Conservation (phyloP, 2,329 filamentous ascomycete species). For the Diaporthe eres region DNA sequence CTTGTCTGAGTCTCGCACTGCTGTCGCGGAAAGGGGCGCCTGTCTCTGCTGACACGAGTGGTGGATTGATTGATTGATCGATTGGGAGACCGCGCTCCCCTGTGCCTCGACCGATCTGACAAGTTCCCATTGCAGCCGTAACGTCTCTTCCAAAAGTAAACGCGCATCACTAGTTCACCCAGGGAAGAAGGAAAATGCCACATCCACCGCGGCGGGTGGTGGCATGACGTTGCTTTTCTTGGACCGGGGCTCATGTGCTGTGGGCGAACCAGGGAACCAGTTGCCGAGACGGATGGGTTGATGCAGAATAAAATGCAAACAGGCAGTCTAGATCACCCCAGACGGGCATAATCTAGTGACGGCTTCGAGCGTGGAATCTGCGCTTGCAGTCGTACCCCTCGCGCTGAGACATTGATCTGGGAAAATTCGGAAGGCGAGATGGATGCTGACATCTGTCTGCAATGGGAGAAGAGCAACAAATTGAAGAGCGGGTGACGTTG, state of each 20-base stretch:
- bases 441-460: neutral
- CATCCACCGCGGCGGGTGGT: neutral
- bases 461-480: neutral
- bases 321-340: neutral
- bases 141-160: conserved; percentile 26
- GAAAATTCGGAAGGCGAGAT: neutral
- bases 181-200: conserved; percentile 1
- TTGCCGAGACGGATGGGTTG: conserved; percentile 4
- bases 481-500: neutral
- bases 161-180: conserved; percentile 9
- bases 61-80: conserved; percentile 1
- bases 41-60: conserved; percentile 26
- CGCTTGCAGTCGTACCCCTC: neutral
- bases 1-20: conserved; percentile 24
- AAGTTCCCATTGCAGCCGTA: neutral
- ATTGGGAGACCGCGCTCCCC: neutral
- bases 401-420: conserved; percentile 21
- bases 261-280: neutral
- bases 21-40: conserved; percentile 11
- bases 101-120: neutral
- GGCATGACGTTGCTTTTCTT: conserved; percentile 13
- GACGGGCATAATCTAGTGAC: conserved; percentile 2
- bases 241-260: neutral
- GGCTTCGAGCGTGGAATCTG: neutral
- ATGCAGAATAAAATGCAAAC: conserved; percentile 7